Percentiles rank a stretch among this genome's conserved stretches.
These are phyloP conservation scores for Hirschfeldia incana DNA, from an alignment of 345 rosid species.

Conservation along the genomic window DNA sequence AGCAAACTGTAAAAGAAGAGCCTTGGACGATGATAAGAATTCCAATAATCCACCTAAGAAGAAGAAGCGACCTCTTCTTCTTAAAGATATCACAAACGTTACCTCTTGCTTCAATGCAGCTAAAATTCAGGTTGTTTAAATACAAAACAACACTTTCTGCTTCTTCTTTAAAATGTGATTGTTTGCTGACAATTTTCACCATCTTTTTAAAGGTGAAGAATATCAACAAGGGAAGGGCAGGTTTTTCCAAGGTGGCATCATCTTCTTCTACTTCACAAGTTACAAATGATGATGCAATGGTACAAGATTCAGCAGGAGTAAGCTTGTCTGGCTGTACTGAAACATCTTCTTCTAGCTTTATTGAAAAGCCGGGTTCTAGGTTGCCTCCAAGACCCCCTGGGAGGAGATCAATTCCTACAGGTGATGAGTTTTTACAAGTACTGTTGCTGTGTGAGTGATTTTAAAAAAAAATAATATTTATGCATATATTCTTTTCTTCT, in stretches of 20 bases:
- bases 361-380: not conserved
- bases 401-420: constrained; percentile 23
- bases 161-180: not conserved
- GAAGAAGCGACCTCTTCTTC: constrained; percentile 53
- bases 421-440: constrained; percentile 7
- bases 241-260: constrained; percentile 46
- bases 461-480: not conserved
- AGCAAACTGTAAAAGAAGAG: constrained; percentile 51
- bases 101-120: constrained; percentile 56
- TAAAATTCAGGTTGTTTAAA: constrained; percentile 48
- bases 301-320: constrained; percentile 15
- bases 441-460: constrained; percentile 1
- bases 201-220: not conserved
- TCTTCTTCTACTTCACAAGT: constrained; percentile 40
- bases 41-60: constrained; percentile 47
- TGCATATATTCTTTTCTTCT: not conserved
- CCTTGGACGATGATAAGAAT: constrained; percentile 48
- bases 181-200: constrained; percentile 3
- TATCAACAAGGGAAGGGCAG: constrained; percentile 42
- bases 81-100: constrained; percentile 75
- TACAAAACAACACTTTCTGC: not conserved
- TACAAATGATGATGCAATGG: constrained; percentile 14
- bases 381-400: constrained; percentile 31
- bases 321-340: constrained; percentile 23
- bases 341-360: constrained; percentile 23